A percentile compares a stretch with the other conserved stretches of the same genome.
These are phyloP conservation scores for Euphorbia pulcherrima DNA, from an alignment of 345 rosid species.

Conservation along the genomic window DNA sequence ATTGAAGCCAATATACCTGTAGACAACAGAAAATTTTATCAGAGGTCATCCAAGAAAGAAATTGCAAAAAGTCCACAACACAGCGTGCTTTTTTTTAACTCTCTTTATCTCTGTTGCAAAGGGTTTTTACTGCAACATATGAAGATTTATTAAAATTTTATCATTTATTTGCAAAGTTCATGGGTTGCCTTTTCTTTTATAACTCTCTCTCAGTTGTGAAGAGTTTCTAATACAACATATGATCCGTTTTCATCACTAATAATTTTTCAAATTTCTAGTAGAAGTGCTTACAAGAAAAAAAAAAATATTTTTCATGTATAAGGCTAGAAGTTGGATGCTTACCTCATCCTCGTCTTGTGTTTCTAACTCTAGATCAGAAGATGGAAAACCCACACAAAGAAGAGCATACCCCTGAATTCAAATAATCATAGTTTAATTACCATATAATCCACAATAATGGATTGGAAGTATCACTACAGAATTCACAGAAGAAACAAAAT, in stretches of 20 bases:
- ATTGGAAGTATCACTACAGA: slow-evolving; percentile 7
- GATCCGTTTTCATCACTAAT: too few species aligned
- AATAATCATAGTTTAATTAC: not conserved
- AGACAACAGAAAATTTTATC: slow-evolving; percentile 11
- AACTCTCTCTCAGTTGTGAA: too few species aligned
- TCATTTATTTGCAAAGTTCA: too few species aligned
- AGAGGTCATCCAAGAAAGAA: not conserved
- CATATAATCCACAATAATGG: not conserved
- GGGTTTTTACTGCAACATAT: slow-evolving; percentile 3
- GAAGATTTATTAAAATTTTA: slow-evolving; percentile 1
- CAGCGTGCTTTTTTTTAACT: not conserved
- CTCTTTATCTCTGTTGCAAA: not conserved
- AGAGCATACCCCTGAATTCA: slow-evolving; percentile 79
- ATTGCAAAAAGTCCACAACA: not conserved
- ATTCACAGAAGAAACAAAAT: not conserved
- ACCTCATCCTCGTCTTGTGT: slow-evolving; percentile 98
- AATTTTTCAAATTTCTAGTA: not conserved
- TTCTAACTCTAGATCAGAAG: slow-evolving; percentile 85
- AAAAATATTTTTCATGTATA: not conserved
- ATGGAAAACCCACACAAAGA: slow-evolving; percentile 85
- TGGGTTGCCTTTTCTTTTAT: too few species aligned
- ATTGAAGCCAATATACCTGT: slow-evolving; percentile 97
- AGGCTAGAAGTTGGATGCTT: slow-evolving; percentile 17
- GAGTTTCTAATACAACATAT: too few species aligned
- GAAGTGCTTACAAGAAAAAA: not conserved